phyloP scores from a whole-genome alignment of 345 rosid species.

The Euphorbia lathyris region DNA sequence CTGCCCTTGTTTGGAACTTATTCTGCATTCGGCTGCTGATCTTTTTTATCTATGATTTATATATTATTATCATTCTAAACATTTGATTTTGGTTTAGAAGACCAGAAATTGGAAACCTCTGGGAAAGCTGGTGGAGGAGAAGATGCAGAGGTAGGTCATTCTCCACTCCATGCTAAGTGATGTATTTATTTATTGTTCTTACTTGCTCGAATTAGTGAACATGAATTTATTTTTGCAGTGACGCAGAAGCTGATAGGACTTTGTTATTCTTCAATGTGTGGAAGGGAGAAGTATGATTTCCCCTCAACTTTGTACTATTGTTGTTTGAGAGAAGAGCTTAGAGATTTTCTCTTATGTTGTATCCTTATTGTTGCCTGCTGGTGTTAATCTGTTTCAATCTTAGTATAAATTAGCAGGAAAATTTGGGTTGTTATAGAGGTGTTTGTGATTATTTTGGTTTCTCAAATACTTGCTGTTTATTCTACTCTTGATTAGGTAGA shows the following conservation, averaged over 20 bases:
- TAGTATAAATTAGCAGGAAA: not conserved
- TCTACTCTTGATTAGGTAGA: no score
- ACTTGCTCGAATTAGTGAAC: not conserved
- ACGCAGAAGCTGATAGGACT: not conserved
- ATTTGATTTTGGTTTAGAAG: slow-evolving; percentile 11
- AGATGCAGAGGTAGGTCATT: slow-evolving; percentile 23
- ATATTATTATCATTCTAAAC: not conserved
- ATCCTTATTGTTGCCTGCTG: slow-evolving; percentile 11
- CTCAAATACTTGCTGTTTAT: not conserved
- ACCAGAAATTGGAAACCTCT: slow-evolving; percentile 22
- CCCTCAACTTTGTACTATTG: slow-evolving; percentile 7
- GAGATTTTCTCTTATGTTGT: slow-evolving; percentile 9
- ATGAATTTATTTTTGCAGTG: slow-evolving; percentile 12
- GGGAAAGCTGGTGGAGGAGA: slow-evolving; percentile 11
- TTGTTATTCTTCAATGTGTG: not conserved
- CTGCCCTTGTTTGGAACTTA: not conserved
- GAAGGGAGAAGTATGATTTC: slow-evolving; percentile 12
- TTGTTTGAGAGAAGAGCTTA: slow-evolving; percentile 8
- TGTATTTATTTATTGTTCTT: not conserved
- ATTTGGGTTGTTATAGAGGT: slow-evolving; percentile 12
- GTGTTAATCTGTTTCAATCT: slow-evolving; percentile 5
- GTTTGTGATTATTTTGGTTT: slow-evolving; percentile 1
- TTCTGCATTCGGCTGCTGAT: not conserved
- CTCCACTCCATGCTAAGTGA: not conserved
- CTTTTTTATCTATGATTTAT: not conserved